Evolutionary conservation across 331 rosid species (phyloP), one percentile per base, ranked within the genome.

Genomic region (Dryas integrifolia): DNA sequence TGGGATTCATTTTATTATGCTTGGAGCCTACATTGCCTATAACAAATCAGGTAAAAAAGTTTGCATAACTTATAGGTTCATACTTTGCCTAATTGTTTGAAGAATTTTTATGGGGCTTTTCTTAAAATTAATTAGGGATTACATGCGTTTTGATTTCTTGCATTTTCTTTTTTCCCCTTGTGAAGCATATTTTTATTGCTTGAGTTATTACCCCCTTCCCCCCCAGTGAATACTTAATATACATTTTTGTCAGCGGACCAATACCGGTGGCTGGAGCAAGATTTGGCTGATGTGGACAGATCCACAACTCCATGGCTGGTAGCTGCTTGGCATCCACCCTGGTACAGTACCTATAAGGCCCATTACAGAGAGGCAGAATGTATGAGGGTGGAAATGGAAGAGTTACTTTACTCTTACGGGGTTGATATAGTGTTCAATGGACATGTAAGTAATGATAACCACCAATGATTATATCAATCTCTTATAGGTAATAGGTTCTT

Each of bases 341-440:
- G 96, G 96, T 92, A 86, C 73, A 86, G 91, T 69, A 65, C 95
- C 50, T 88, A 86, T 65, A 41, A 56, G 76, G 89, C 95, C 52
- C 96, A 92, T 77, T 92, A 89, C 81, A 82, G 82, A 82, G 96
- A 92, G 78, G 96, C 84, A 6, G 98, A 92, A 73, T 92, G 98
- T 72, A 88, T 89, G 96, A 90, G 90, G 74, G 73, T 88, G 76
- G 88, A 73, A 62, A 64, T 92, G 87, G 98, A 89, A 74, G 94
- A 82, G 64, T 82, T 85, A 49, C 88, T 89, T 16, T 92, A 89
- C 88, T 79, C 87, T 2, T 69, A 89, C 58, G 85, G 89, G 5
- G 92, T 89, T 67, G 96, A 89, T 87, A 64, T 88, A 79, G 89
- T 92, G 53, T 88, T 92, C 45, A 89, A 77, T 70, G 95, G 98